phyloP scores from a whole-genome alignment of 768 basidiomycete species.

The Phlegmacium glaucopus region DNA sequence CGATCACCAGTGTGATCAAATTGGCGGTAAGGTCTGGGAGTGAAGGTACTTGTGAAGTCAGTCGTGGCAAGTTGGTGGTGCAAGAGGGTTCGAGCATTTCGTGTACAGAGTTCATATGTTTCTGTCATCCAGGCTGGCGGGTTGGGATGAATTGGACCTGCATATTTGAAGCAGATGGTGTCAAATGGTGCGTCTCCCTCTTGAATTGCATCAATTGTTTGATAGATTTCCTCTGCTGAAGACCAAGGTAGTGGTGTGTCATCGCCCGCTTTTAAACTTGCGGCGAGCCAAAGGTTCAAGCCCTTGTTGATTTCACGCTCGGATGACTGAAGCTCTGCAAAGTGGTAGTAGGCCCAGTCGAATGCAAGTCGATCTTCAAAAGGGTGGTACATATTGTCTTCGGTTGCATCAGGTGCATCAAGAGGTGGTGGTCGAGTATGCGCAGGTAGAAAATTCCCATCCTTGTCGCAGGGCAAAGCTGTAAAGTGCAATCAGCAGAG shows the following conservation, averaged over 20 bases:
- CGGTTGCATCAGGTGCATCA: conserved; percentile 15
- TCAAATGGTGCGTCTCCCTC: conserved; percentile 11
- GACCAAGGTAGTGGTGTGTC: conserved; percentile 4
- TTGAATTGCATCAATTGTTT: conserved; percentile 13
- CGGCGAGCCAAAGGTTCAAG: conserved; percentile 16
- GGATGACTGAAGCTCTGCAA: conserved; percentile 14
- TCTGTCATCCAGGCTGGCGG: conserved; percentile 18
- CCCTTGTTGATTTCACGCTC: conserved; percentile 13
- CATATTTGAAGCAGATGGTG: conserved; percentile 8
- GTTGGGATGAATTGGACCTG: conserved; percentile 6
- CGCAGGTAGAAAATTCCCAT: not conserved
- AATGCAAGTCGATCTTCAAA: conserved; percentile 13
- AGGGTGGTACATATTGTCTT: conserved; percentile 18
- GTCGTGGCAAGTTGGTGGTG: conserved; percentile 14
- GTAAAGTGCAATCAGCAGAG: not conserved
- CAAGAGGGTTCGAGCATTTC: conserved; percentile 8
- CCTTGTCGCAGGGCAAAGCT: conserved; percentile 4
- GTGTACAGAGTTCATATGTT: conserved; percentile 15
- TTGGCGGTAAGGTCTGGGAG: conserved; percentile 19
- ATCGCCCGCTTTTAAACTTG: conserved; percentile 4
- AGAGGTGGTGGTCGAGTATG: conserved; percentile 9
- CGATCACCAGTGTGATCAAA: conserved; percentile 15
- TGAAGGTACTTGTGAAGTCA: conserved; percentile 14
- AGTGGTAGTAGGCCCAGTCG: conserved; percentile 21
- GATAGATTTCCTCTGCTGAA: conserved; percentile 7